Evolutionary conservation across 176 grass and related monocot species (phyloP), one percentile per base, ranked within the genome.

Genomic region (Paspalum notatum): DNA sequence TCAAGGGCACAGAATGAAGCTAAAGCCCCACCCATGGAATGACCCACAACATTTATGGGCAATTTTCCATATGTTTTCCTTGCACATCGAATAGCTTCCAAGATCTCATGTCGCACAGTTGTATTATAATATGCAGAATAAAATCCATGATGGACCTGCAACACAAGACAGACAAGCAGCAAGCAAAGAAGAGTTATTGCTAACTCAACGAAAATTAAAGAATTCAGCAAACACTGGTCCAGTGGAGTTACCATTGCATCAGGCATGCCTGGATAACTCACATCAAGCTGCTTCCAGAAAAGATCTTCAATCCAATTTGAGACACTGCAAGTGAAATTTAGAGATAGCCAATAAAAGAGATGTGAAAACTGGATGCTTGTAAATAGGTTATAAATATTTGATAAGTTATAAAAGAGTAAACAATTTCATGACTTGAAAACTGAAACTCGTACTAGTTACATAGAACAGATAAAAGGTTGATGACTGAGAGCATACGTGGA

Each of bases 251-350:
- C 94, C 94, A 86, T 97, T 55, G 94, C 94, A 82, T 91, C 85
- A 64, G 91, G 91, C 91, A 97, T 94, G 82, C 94, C 94, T 52
- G 94, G 94, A 81, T 97, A 97, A 76, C 87, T 80, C 42, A 92
- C 87, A 97, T 97, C 89, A n/a, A 97, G 89, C 83, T 97, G 91
- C 88, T 90, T 94, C 89, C 89, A 97, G 72, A 94, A 97, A 54
- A 97, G 77, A 92, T 97, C 94, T 87, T 97, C 94, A 62, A 97
- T 88, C 94, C 94, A 94, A 71, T 97, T 94, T 47, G 72, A 75
- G 60, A 90, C 65, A 26, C 94, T 97, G 80, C 37, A 81, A 78
- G 13, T 20, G 75, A 83, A 68, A 74, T 79, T 74, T 61, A 50
- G 75, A 68, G 43, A 6, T 14, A 80, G 14, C 9, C 50, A 41